Base-by-base conservation (phyloP, 2,329 filamentous ascomycete genomes). In the Metarhizium anisopliae region DNA sequence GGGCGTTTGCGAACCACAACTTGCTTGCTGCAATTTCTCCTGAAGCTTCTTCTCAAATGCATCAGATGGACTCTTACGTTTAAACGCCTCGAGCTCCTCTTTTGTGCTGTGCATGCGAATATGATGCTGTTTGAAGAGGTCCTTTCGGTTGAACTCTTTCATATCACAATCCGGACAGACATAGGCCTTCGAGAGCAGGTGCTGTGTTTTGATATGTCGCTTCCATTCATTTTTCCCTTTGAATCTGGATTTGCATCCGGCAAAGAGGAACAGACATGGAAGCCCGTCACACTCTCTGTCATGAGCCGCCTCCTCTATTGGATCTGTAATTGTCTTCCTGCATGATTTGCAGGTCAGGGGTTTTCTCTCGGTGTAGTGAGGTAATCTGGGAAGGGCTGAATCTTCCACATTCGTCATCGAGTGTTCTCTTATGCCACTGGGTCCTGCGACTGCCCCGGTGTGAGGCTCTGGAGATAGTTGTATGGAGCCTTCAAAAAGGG, bases 191-290 rank as follows among this genome's bases (percentile, higher is more conserved):
- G 89, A 76, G 54, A 85, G 81, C 25, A 96, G 76, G 66, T 97
- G 93, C 66, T 95, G 88, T 0, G 87, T 88, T 36, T 77, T 74
- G 63, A 93, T 83, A 67, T 97, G 93, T 0, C 93, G 84, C 70
- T 96, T 96, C 93, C 93, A 96, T 69, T 96, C 92, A 67, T 96
- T 96, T 73, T 95, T 96, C 62, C 80, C 85, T 3, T 81, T 79
- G 65, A 96, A 96, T 0, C 79, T 84, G 2, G 84, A 82, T 1
- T 59, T 61, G 72, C 93, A 97, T 38, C 87, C 88, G 56, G 91
- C 94, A 55, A 82, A 85, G 35, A 81, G 75, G 68, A 96, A 91
- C 56, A 90, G 84, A 69, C 93, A 97, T 29, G 79, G 76, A 65
- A 93, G 94, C 6, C 14, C 20, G 29, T 45, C 20, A n/a, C 55